Evolutionary conservation across 768 basidiomycete genomes (phyloP), one percentile per base, ranked within the genome.

Genomic region (Rhodotorula paludigena): DNA sequence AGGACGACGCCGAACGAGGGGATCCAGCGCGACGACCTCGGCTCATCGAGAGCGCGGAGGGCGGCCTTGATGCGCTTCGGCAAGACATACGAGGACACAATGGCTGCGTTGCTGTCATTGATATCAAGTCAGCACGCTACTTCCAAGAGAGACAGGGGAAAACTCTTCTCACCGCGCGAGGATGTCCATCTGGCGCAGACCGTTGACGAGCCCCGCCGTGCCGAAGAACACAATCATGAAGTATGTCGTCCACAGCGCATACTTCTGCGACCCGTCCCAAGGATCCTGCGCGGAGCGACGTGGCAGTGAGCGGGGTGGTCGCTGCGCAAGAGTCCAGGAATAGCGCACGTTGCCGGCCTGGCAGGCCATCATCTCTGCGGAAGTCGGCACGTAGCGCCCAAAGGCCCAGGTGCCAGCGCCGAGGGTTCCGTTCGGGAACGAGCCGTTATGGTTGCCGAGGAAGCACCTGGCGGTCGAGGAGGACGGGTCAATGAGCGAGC

Each of bases 141-240:
- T 25, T 6, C n/a, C 3, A 16, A 54, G 9, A 8, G 33, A 23
- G 52, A 6, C 15, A 49, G 48, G 21, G 18, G 52, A 53, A 33
- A 21, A 54, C n/a, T n/a, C n/a, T n/a, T n/a, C n/a, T n/a, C n/a
- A 57, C 57, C 57, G 57, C 9, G 30, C 21, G 57, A 59, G 57
- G 11, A 33, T 14, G 14, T 59, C 57, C 3, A 33, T 16, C 2
- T n/a, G 33, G 35, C 8, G 3, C 21, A 47, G 20, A 23, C 14
- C 33, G n/a, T 59, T 47, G 45, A 35, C 11, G 33, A 59, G 1
- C 7, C 11, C 44, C 33, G 57, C 44, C 25, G 23, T 8, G 57
- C 3, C 32, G 35, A 59, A 59, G 35, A 48, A 18, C 2, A 33
- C 32, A n/a, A 47, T 18, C 45, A 59, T 2, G 35, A 59, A 36